Evolutionary conservation across 2,329 filamentous ascomycete genomes (phyloP).

Genomic region (Colletotrichum sp.): DNA sequence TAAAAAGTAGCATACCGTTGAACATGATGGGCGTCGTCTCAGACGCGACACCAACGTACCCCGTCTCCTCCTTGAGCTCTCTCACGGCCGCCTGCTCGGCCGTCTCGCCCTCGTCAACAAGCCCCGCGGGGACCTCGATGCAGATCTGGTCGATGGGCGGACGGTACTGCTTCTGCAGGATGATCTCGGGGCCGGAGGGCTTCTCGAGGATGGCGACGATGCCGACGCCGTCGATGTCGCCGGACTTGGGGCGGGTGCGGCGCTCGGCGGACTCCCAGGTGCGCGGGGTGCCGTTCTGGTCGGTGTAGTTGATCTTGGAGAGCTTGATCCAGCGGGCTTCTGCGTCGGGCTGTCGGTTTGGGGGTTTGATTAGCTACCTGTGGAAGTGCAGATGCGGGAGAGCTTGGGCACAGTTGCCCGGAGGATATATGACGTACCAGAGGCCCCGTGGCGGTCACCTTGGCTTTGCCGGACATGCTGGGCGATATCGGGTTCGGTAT

Average conservation of each 20-base stretch:
- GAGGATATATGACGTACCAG: conserved; percentile 39
- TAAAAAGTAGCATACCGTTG: conserved; percentile 45
- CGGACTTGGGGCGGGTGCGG: conserved; percentile 65
- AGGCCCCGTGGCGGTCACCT: conserved; percentile 47
- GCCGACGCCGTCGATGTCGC: conserved; percentile 74
- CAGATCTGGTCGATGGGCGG: conserved; percentile 63
- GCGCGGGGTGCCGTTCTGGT: conserved; percentile 62
- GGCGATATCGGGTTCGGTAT: not conserved
- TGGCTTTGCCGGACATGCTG: conserved; percentile 24
- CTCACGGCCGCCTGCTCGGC: conserved; percentile 66
- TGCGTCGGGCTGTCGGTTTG: conserved; percentile 42
- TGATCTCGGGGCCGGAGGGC: conserved; percentile 56
- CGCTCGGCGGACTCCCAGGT: conserved; percentile 78
- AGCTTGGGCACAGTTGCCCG: not conserved
- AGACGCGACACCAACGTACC: conserved; percentile 61
- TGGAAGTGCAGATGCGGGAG: not conserved
- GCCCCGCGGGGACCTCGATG: conserved; percentile 69
- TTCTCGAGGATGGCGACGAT: conserved; percentile 72
- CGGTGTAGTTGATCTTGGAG: conserved; percentile 67
- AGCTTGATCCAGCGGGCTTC: conserved; percentile 67
- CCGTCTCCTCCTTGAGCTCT: conserved; percentile 71
- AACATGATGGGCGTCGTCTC: conserved; percentile 71
- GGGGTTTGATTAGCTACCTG: not conserved
- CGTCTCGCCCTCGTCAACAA: conserved; percentile 67
- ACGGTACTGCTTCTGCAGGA: conserved; percentile 72